A percentile compares a stretch with the other conserved stretches of the same genome.
Evolutionary conservation across 768 basidiomycete species (phyloP).

Genomic region (Pisolithus albus): DNA sequence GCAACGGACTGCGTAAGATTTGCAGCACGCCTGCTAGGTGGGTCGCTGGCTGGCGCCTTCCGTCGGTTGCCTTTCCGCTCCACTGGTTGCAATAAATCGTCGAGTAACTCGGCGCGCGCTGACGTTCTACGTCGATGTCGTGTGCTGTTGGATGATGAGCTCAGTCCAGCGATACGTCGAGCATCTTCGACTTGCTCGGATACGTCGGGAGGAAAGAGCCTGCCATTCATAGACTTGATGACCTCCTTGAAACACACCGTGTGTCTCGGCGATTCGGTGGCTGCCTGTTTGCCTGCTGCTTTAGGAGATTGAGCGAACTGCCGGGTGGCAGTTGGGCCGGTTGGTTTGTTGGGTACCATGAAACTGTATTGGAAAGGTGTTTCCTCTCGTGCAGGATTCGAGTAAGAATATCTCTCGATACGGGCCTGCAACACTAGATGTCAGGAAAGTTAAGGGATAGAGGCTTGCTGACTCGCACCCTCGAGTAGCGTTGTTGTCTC

Average conservation of each 20-base stretch:
- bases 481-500: constrained; percentile 14
- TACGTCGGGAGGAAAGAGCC: constrained; percentile 43
- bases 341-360: constrained; percentile 20
- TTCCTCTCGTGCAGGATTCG: constrained; percentile 11
- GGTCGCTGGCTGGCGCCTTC: constrained; percentile 35
- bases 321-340: constrained; percentile 15
- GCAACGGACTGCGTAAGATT: constrained; percentile 9
- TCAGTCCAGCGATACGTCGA: constrained; percentile 21
- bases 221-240: constrained; percentile 49
- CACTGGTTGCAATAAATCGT: constrained; percentile 37
- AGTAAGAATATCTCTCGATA: background rate
- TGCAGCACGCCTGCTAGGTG: constrained; percentile 25
- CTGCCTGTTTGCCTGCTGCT: constrained; percentile 3
- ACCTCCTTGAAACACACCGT: constrained; percentile 53
- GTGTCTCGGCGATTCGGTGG: constrained; percentile 19
- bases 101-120: constrained; percentile 33
- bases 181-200: constrained; percentile 28
- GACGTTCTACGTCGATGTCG: constrained; percentile 16
- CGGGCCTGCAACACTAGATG: constrained; percentile 12
- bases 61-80: constrained; percentile 36
- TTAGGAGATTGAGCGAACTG: constrained; percentile 10
- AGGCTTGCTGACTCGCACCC: constrained; percentile 12
- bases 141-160: constrained; percentile 6
- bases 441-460: constrained; percentile 2
- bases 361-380: constrained; percentile 29